These are phyloP conservation scores for Phaeotremella fagi DNA, from an alignment of 768 basidiomycete species.

Conservation along the genomic window DNA sequence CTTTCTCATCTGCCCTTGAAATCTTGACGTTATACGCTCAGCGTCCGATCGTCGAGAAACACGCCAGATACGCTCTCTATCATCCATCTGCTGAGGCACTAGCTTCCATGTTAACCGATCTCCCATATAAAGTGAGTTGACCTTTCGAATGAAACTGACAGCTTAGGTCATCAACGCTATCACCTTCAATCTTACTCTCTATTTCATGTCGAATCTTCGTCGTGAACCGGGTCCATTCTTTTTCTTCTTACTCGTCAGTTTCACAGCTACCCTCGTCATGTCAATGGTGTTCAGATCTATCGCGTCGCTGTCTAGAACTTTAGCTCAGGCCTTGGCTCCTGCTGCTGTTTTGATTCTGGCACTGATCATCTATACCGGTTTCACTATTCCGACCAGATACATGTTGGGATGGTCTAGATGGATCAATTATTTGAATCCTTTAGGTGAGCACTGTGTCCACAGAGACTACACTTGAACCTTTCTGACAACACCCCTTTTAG, in stretches of 20 bases:
- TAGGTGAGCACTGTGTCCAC: conserved; percentile 42
- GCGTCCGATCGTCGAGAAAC: conserved; percentile 52
- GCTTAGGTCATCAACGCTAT: conserved; percentile 27
- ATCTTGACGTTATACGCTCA: conserved; percentile 50
- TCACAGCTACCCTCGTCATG: conserved; percentile 55
- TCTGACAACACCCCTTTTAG: too few species aligned
- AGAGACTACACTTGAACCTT: not conserved
- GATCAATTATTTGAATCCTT: conserved; percentile 68
- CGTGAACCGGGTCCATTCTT: conserved; percentile 54
- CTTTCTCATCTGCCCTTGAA: conserved; percentile 50
- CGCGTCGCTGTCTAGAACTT: conserved; percentile 61
- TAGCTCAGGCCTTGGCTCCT: conserved; percentile 61
- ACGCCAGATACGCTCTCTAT: conserved; percentile 54
- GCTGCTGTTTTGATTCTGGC: conserved; percentile 68
- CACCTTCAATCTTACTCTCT: conserved; percentile 49
- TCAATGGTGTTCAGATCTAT: conserved; percentile 57
- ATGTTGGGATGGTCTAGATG: conserved; percentile 50
- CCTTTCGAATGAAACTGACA: not conserved
- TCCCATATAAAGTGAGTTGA: conserved; percentile 43
- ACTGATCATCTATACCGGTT: conserved; percentile 68
- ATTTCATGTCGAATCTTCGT: conserved; percentile 53
- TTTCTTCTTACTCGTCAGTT: conserved; percentile 56
- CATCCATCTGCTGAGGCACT: conserved; percentile 54
- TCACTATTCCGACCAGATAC: conserved; percentile 45
- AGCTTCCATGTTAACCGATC: conserved; percentile 46